phyloP scores from a whole-genome alignment of 257 asterid species.

The Galeopsis tetrahit region DNA sequence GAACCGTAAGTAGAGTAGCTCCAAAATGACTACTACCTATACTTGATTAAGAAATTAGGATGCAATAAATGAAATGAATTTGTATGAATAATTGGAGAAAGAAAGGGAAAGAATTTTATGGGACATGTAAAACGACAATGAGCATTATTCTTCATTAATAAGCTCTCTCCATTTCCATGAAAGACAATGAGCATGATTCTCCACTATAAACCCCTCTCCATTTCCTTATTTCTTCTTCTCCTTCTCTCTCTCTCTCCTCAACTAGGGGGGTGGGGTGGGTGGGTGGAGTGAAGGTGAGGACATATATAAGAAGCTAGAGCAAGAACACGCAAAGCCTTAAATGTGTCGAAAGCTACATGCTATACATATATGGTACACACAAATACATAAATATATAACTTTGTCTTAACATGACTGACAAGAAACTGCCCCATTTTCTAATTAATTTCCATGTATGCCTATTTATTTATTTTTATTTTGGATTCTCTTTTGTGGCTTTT shows the following conservation, averaged over 20 bases:
- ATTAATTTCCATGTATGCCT: constrained; percentile 39
- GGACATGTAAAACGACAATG: constrained; percentile 8
- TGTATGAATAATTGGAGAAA: background rate
- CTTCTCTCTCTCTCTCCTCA: no score
- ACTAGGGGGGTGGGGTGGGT: background rate
- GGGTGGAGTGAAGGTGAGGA: constrained; percentile 29
- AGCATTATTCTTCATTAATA: constrained; percentile 13
- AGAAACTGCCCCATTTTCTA: constrained; percentile 18
- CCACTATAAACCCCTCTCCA: background rate
- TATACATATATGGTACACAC: constrained; percentile 3
- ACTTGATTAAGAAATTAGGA: background rate
- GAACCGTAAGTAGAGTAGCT: background rate
- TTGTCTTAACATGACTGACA: constrained; percentile 38
- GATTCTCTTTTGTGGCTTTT: constrained; percentile 46
- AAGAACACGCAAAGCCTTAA: constrained; percentile 85
- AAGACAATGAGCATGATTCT: constrained; percentile 23
- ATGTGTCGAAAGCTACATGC: constrained; percentile 60
- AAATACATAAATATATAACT: background rate
- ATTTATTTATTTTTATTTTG: constrained; percentile 28
- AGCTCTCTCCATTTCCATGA: constrained; percentile 18
- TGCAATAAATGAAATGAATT: background rate
- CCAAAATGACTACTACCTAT: background rate
- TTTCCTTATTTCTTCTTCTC: background rate
- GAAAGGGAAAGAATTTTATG: background rate
- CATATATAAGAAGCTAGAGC: constrained; percentile 26